Conservation (phyloP, 225 moss, liverwort and hornwort species). For the Pseudoscleropodium purum region DNA sequence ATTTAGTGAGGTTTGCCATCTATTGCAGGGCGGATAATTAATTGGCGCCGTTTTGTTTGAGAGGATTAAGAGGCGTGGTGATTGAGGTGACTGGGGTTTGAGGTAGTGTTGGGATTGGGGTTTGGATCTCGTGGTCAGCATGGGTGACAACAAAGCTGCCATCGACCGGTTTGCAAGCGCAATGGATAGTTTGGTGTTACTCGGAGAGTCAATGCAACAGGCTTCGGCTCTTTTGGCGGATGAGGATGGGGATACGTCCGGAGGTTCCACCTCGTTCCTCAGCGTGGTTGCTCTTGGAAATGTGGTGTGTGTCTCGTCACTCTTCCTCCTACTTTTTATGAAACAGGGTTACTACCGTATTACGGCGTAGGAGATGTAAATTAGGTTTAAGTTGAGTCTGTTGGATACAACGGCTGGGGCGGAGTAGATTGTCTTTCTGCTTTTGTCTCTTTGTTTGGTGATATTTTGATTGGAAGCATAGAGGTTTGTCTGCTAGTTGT, state of each 20-base stretch:
- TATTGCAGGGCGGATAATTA: conserved; percentile 8
- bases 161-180: conserved; percentile 38
- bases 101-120: neutral
- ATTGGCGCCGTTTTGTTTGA: neutral
- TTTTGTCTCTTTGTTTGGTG: neutral
- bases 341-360: neutral
- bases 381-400: conserved; percentile 8
- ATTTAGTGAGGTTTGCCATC: neutral
- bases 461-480: neutral
- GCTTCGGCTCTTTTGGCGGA: conserved; percentile 82
- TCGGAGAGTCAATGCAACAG: conserved; percentile 97
- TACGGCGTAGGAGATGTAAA: neutral
- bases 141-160: conserved; percentile 47
- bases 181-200: conserved; percentile 88
- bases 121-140: conserved; percentile 20
- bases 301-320: conserved; percentile 51
- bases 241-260: conserved; percentile 62
- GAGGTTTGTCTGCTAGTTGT: neutral
- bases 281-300: conserved; percentile 83
- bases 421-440: neutral
- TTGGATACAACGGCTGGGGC: neutral
- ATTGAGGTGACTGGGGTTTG: neutral
- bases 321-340: neutral
- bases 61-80: neutral
- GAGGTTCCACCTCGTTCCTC: conserved; percentile 57